Conservation (phyloP, 371 early-diverging fungal species). For the Actinomortierella ambigua region DNA sequence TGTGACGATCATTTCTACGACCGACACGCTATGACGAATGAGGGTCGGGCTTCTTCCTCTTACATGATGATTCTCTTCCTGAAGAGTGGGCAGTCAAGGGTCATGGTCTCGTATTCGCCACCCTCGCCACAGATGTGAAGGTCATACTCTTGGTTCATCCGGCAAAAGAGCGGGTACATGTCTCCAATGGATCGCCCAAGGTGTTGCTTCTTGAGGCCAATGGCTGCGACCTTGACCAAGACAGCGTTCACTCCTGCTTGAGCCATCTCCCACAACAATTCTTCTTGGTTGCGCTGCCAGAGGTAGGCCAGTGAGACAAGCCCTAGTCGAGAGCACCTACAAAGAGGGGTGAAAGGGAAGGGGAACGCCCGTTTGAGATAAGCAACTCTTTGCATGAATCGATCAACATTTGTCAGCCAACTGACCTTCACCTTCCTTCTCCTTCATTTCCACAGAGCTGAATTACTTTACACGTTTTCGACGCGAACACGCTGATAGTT, state of each 20-base stretch:
- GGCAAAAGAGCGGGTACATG: constrained; percentile 75
- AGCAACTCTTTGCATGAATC: background rate
- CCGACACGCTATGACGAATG: too few relatives aligned
- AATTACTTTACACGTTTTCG: constrained; percentile 81
- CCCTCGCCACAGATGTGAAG: constrained; percentile 99
- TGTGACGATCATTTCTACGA: background rate
- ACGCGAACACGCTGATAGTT: constrained; percentile 98
- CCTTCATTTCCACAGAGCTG: background rate
- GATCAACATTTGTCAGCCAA: too few relatives aligned
- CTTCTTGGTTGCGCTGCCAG: constrained; percentile 92
- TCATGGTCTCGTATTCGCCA: constrained; percentile 99
- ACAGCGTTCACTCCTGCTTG: constrained; percentile 81
- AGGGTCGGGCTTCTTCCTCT: constrained; percentile 17
- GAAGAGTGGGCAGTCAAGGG: constrained; percentile 97
- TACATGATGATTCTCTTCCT: constrained; percentile 75
- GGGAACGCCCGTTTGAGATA: background rate
- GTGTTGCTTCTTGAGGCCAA: constrained; percentile 75
- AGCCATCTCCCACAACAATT: constrained; percentile 94
- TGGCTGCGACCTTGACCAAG: constrained; percentile 95
- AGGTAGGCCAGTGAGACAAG: constrained; percentile 90
- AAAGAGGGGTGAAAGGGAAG: background rate
- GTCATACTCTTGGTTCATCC: constrained; percentile 81
- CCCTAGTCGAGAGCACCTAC: constrained; percentile 82
- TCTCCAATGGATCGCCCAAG: constrained; percentile 81
- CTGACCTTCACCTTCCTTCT: too few relatives aligned